Percentiles rank a stretch among this genome's conserved stretches.
phyloP scores from a whole-genome alignment of 164 flowering plant species.

The Nymphaea colorata region DNA sequence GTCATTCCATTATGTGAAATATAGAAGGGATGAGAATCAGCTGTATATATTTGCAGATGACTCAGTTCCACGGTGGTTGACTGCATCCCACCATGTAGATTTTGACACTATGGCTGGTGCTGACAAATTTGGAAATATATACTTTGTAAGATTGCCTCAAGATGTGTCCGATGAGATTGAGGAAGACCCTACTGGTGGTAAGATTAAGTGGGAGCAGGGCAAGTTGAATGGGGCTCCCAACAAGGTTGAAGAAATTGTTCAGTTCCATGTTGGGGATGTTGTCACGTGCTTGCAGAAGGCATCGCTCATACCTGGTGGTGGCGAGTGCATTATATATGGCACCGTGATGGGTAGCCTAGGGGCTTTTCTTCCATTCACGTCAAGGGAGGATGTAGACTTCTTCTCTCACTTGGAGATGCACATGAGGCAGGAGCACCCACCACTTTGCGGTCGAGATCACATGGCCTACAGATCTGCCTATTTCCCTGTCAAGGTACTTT shows the following conservation, averaged over 20 bases:
- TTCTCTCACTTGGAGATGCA: slow-evolving; percentile 99
- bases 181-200: slow-evolving; percentile 99
- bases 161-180: slow-evolving; percentile 98
- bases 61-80: slow-evolving; percentile 92
- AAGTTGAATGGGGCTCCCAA: slow-evolving; percentile 98
- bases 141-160: slow-evolving; percentile 85
- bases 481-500: slow-evolving; percentile 84
- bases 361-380: slow-evolving; percentile 84
- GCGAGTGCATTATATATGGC: slow-evolving; percentile 86
- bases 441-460: slow-evolving; percentile 97
- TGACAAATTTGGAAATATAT: slow-evolving; percentile 93
- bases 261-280: slow-evolving; percentile 93
- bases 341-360: slow-evolving; percentile 99
- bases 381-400: slow-evolving; percentile 98
- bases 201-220: slow-evolving; percentile 99
- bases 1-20: slow-evolving; percentile 99
- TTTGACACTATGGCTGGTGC: slow-evolving; percentile 99
- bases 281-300: slow-evolving; percentile 92
- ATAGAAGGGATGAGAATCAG: slow-evolving; percentile 93
- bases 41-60: slow-evolving; percentile 98
- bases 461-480: slow-evolving; percentile 96
- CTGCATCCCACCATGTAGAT: slow-evolving; percentile 83
- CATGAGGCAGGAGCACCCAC: slow-evolving; percentile 95
- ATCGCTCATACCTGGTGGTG: slow-evolving; percentile 93
- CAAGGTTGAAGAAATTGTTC: slow-evolving; percentile 94